These are phyloP conservation scores for Lachnellula subtilissima DNA, from an alignment of 2,329 filamentous ascomycete species.

Conservation along the genomic window DNA sequence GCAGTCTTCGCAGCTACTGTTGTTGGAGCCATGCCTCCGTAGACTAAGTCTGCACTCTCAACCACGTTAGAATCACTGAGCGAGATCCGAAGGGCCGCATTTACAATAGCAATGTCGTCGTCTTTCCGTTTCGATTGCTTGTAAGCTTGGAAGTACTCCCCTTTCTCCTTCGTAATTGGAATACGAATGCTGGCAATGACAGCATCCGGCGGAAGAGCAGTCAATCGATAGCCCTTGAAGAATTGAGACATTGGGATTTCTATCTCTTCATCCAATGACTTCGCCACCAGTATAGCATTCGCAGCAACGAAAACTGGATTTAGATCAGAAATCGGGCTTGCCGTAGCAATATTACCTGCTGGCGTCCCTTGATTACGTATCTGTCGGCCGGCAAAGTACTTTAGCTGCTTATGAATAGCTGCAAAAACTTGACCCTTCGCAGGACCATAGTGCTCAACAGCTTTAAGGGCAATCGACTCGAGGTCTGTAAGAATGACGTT, in stretches of 20 bases:
- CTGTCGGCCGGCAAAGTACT: slow-evolving; percentile 90
- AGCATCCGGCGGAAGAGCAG: slow-evolving; percentile 73
- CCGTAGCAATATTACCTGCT: slow-evolving; percentile 89
- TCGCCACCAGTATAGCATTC: slow-evolving; percentile 75
- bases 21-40: slow-evolving; percentile 90
- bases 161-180: slow-evolving; percentile 66
- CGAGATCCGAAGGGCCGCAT: slow-evolving; percentile 72
- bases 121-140: slow-evolving; percentile 98
- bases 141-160: slow-evolving; percentile 83
- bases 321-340: slow-evolving; percentile 92
- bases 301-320: slow-evolving; percentile 92
- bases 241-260: slow-evolving; percentile 91
- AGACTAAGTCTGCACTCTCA: slow-evolving; percentile 72
- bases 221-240: slow-evolving; percentile 86
- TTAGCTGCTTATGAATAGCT: slow-evolving; percentile 90
- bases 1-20: slow-evolving; percentile 83
- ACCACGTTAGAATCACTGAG: slow-evolving; percentile 67
- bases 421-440: slow-evolving; percentile 65
- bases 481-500: slow-evolving; percentile 91
- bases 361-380: slow-evolving; percentile 71
- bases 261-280: slow-evolving; percentile 64
- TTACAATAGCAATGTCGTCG: slow-evolving; percentile 97
- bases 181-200: slow-evolving; percentile 86
- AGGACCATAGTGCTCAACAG: slow-evolving; percentile 71
- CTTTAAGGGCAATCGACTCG: slow-evolving; percentile 76